Evolutionary conservation across 495 filamentous ascomycete species (phyloP).

Genomic region (Cercophora samala): DNA sequence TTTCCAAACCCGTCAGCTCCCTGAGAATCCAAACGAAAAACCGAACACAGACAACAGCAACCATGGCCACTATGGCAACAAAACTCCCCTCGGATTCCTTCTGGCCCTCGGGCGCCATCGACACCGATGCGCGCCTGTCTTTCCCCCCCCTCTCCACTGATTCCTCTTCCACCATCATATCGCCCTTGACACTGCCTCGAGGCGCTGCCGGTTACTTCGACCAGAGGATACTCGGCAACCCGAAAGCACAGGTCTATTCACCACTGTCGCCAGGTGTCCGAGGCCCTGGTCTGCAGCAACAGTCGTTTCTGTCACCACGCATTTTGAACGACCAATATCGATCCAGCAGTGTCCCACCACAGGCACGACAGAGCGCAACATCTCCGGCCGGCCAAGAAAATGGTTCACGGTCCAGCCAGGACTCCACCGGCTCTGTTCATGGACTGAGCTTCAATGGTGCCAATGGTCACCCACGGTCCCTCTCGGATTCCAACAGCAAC

Average conservation of each 20-base stretch:
- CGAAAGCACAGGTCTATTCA: slow-evolving; percentile 23
- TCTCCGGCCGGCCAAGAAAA: slow-evolving; percentile 11
- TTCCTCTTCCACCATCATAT: slow-evolving; percentile 38
- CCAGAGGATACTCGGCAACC: slow-evolving; percentile 14
- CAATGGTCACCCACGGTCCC: slow-evolving; percentile 23
- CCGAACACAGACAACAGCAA: background rate
- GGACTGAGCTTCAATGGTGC: slow-evolving; percentile 14
- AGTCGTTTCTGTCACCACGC: slow-evolving; percentile 32
- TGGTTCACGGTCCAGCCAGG: background rate
- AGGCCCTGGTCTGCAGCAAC: slow-evolving; percentile 15
- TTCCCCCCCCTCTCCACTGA: slow-evolving; percentile 30
- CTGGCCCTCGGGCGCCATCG: slow-evolving; percentile 29
- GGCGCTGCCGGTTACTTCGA: slow-evolving; percentile 38
- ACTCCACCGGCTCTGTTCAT: background rate
- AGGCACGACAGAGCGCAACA: background rate
- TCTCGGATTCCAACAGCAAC: slow-evolving; percentile 20
- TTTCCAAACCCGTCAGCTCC: background rate
- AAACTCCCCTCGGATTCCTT: slow-evolving; percentile 34
- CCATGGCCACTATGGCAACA: slow-evolving; percentile 31
- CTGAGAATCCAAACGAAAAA: background rate
- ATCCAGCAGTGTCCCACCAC: slow-evolving; percentile 26
- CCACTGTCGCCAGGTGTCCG: slow-evolving; percentile 28
- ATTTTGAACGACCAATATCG: slow-evolving; percentile 26
- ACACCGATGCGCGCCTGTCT: slow-evolving; percentile 23
- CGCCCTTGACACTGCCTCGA: slow-evolving; percentile 40